Percentiles rank a stretch among this genome's conserved stretches.
Evolutionary conservation across 306 rosid species (phyloP).

Genomic region (barrel medic (Medicago truncatula)): DNA sequence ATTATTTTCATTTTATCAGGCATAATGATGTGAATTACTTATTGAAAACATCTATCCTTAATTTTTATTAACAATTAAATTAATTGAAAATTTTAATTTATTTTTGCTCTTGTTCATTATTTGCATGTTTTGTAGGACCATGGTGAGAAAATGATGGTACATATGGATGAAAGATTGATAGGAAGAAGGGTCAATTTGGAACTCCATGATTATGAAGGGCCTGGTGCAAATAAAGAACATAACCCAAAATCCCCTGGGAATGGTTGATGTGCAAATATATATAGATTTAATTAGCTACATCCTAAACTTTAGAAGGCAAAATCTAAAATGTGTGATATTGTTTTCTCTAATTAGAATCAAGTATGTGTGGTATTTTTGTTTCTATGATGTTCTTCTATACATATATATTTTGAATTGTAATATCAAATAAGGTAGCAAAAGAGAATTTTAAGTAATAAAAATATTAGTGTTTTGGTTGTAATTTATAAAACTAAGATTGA

Average conservation of each 20-base stretch:
- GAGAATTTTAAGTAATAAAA: background rate
- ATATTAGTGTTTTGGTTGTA: background rate
- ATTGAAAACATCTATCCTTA: background rate
- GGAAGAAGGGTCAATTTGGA: slow-evolving; percentile 46
- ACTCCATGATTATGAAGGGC: slow-evolving; percentile 42
- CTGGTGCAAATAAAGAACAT: slow-evolving; percentile 48
- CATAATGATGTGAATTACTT: background rate
- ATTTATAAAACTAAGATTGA: slow-evolving; percentile 18
- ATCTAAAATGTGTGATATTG: slow-evolving; percentile 5
- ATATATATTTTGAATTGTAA: slow-evolving; percentile 19
- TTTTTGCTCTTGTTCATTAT: background rate
- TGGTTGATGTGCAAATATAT: slow-evolving; percentile 26
- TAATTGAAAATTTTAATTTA: background rate
- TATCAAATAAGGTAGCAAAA: slow-evolving; percentile 5
- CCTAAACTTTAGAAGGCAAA: slow-evolving; percentile 16
- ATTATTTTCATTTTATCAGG: background rate
- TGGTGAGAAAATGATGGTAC: slow-evolving; percentile 24
- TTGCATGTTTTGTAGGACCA: slow-evolving; percentile 16
- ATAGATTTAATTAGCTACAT: slow-evolving; percentile 3
- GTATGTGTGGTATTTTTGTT: background rate
- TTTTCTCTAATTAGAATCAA: slow-evolving; percentile 4
- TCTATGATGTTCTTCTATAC: background rate
- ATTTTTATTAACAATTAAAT: background rate
- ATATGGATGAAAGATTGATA: slow-evolving; percentile 25
- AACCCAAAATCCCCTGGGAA: slow-evolving; percentile 45